phyloP scores from a whole-genome alignment of 176 grass and related monocot genomes.

The Saccharum spontaneum region DNA sequence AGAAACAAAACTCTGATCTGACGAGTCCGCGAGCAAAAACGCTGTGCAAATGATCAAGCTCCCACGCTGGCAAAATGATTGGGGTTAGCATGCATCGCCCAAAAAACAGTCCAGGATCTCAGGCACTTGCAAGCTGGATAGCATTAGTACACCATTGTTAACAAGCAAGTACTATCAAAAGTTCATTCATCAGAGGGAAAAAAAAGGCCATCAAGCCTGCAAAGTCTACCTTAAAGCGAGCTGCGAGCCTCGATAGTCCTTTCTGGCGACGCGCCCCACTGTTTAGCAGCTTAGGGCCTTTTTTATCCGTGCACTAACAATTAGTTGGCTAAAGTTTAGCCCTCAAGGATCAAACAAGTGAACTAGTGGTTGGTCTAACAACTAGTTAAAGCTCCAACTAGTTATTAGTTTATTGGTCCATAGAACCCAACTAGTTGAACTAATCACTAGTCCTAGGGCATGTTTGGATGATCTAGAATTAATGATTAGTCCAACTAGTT shows the following conservation, averaged over 20 bases:
- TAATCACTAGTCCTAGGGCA: too few relatives aligned
- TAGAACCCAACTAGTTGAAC: too few relatives aligned
- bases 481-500: too few relatives aligned
- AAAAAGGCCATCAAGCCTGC: neutral
- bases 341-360: too few relatives aligned
- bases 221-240: neutral
- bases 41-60: neutral
- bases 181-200: neutral
- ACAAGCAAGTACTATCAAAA: neutral
- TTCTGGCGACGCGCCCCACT: neutral
- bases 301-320: too few relatives aligned
- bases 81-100: neutral
- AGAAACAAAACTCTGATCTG: too few relatives aligned
- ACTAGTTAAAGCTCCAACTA: too few relatives aligned
- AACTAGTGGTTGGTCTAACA: too few relatives aligned
- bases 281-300: neutral
- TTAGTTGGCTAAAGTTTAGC: too few relatives aligned
- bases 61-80: neutral
- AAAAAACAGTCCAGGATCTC: conserved; percentile 26
- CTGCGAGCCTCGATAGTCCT: neutral
- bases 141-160: neutral
- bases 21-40: neutral
- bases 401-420: too few relatives aligned
- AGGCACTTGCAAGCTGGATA: conserved; percentile 16
- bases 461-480: too few relatives aligned